Evolutionary conservation across 805 yeast species (phyloP).

Genomic region (Candida coquimbonensis): DNA sequence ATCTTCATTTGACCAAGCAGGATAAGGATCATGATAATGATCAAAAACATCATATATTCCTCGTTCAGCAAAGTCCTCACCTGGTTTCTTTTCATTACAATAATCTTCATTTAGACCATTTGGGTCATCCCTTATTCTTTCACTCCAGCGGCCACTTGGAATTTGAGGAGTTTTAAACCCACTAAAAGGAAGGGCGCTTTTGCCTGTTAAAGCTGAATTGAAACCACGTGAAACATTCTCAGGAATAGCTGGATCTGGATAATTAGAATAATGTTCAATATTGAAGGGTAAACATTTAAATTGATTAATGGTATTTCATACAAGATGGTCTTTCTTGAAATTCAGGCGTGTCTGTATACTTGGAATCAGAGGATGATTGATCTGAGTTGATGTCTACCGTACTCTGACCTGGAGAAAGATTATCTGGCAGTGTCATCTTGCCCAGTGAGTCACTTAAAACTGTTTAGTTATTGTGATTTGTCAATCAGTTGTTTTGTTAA

Average conservation of each 20-base stretch:
- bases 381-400: not conserved
- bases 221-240: slow-evolving; percentile 12
- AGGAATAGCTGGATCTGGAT: slow-evolving; percentile 3
- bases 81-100: slow-evolving; percentile 19
- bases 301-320: slow-evolving; percentile 10
- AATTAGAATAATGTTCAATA: too few relatives aligned
- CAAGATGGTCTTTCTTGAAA: slow-evolving; percentile 15
- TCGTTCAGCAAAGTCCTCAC: slow-evolving; percentile 33
- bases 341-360: slow-evolving; percentile 26
- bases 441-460: too few relatives aligned
- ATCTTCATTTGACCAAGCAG: slow-evolving; percentile 39
- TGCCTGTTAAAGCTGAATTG: slow-evolving; percentile 25
- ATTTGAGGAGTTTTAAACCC: slow-evolving; percentile 93
- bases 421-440: too few relatives aligned
- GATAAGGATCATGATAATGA: slow-evolving; percentile 40
- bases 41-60: slow-evolving; percentile 38
- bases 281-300: not conserved
- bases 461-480: too few relatives aligned
- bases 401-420: not conserved
- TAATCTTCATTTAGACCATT: slow-evolving; percentile 17
- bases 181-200: slow-evolving; percentile 63
- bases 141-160: slow-evolving; percentile 64
- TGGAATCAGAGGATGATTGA: slow-evolving; percentile 15
- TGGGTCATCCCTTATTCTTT: slow-evolving; percentile 27
- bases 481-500: too few relatives aligned